phyloP scores from a whole-genome alignment of 2,329 filamentous ascomycete genomes.

The Intubia oerlemansii region DNA sequence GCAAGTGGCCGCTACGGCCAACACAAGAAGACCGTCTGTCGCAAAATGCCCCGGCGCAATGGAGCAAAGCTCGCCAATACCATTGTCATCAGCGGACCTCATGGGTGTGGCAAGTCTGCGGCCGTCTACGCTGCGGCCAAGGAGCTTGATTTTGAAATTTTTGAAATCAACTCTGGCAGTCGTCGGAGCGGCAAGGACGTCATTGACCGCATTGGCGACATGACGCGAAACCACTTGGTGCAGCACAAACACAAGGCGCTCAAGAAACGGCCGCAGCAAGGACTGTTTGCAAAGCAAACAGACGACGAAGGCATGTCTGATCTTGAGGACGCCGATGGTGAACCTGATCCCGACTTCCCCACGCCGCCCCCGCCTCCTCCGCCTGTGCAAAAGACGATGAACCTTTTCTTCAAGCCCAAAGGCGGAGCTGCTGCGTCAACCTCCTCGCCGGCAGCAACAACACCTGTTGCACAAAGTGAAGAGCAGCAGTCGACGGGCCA shows the following conservation, averaged over 20 bases:
- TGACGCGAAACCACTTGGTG: slow-evolving; percentile 90
- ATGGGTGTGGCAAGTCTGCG: slow-evolving; percentile 84
- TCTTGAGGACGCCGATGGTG: slow-evolving; percentile 2
- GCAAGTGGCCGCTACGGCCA: slow-evolving; percentile 16
- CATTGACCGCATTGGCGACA: slow-evolving; percentile 80
- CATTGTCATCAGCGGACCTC: slow-evolving; percentile 72
- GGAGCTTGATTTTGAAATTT: slow-evolving; percentile 81
- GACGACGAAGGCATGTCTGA: slow-evolving; percentile 13
- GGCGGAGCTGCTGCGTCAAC: slow-evolving; percentile 6
- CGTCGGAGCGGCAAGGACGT: slow-evolving; percentile 78
- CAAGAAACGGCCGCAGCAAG: too few species aligned
- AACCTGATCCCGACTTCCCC: slow-evolving; percentile 1
- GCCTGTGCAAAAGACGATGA: slow-evolving; percentile 63
- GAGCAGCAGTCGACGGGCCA: too few species aligned
- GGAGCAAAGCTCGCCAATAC: slow-evolving; percentile 42
- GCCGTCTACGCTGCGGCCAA: slow-evolving; percentile 80
- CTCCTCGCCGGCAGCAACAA: too few species aligned
- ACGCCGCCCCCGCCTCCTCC: neutral
- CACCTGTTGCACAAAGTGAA: too few species aligned
- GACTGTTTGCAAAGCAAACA: neutral
- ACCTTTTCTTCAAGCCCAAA: slow-evolving; percentile 53
- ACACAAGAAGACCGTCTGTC: slow-evolving; percentile 29
- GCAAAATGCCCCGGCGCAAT: slow-evolving; percentile 19
- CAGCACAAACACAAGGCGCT: slow-evolving; percentile 19
- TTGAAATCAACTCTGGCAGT: slow-evolving; percentile 76